phyloP scores from a whole-genome alignment of 176 grass and related monocot genomes.

The Musa schizocarpa region DNA sequence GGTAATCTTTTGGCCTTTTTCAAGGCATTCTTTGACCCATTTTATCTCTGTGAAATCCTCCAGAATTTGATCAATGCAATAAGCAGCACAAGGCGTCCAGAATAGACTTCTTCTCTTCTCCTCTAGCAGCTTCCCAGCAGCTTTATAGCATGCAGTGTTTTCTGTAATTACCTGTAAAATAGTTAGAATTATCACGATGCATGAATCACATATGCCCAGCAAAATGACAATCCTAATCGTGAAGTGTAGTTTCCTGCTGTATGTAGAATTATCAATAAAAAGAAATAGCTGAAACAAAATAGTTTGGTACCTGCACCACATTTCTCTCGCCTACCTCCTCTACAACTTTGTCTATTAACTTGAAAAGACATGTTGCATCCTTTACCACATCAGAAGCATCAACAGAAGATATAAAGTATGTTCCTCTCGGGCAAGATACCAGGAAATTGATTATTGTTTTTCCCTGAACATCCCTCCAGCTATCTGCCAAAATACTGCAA shows the following conservation, averaged over 20 bases:
- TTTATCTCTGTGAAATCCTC: constrained; percentile 23
- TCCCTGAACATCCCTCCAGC: constrained; percentile 27
- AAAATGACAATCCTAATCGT: background rate
- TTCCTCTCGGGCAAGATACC: constrained; percentile 27
- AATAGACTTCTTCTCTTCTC: constrained; percentile 29
- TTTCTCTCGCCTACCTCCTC: constrained; percentile 24
- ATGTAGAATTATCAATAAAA: background rate
- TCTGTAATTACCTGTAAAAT: constrained; percentile 26
- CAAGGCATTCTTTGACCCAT: constrained; percentile 24
- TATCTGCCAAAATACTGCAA: constrained; percentile 27
- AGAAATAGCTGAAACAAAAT: background rate
- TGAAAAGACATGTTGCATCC: constrained; percentile 22
- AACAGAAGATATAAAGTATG: constrained; percentile 21
- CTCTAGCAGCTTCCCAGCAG: constrained; percentile 32
- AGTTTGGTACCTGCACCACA: constrained; percentile 23
- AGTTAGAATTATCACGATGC: background rate
- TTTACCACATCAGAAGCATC: constrained; percentile 19
- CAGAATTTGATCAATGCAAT: constrained; percentile 30
- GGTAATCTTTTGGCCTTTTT: constrained; percentile 24
- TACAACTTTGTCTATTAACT: constrained; percentile 24
- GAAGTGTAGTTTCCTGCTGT: background rate
- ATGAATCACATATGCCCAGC: background rate
- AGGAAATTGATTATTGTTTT: constrained; percentile 25
- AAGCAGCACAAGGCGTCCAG: constrained; percentile 23
- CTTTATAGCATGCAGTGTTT: constrained; percentile 22